Percentiles rank a stretch among this genome's conserved stretches.
Evolutionary conservation across 2,329 filamentous ascomycete species (phyloP).

Genomic region (Cercospora sesami): DNA sequence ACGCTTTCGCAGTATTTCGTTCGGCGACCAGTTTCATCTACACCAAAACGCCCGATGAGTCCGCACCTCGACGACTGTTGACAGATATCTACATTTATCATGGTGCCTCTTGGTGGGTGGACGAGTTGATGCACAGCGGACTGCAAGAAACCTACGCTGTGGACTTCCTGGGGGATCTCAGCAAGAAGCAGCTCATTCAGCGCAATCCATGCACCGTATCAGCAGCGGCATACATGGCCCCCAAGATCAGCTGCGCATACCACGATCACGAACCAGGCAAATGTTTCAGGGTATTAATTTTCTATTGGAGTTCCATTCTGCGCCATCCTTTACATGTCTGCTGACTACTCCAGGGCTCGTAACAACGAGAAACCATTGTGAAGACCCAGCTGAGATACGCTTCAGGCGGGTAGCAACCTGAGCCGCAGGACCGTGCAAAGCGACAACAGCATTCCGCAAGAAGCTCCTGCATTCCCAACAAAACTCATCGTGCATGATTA

Average conservation of each 20-base stretch:
- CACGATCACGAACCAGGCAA: not conserved
- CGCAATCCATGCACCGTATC: too few relatives aligned
- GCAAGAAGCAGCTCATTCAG: not conserved
- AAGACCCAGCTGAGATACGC: not conserved
- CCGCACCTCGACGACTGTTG: slow-evolving; percentile 23
- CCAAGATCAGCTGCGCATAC: not conserved
- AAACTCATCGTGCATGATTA: not conserved
- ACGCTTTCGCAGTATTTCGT: not conserved
- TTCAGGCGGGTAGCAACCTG: not conserved
- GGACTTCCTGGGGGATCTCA: not conserved
- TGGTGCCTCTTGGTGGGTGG: not conserved
- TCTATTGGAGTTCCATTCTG: not conserved
- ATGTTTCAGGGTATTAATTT: not conserved
- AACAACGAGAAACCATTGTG: too few relatives aligned
- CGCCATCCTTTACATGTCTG: not conserved
- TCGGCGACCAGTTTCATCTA: slow-evolving; percentile 20
- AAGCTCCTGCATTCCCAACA: not conserved
- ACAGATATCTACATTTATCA: slow-evolving; percentile 20
- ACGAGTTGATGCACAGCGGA: not conserved
- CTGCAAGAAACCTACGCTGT: not conserved
- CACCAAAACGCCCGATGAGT: slow-evolving; percentile 16
- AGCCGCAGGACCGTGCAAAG: not conserved
- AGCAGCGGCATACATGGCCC: not conserved
- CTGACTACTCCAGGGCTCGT: not conserved
- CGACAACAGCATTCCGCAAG: not conserved